A percentile compares a stretch with the other conserved stretches of the same genome.
Evolutionary conservation across 257 asterid species (phyloP).

Genomic region (Scutellaria minor): DNA sequence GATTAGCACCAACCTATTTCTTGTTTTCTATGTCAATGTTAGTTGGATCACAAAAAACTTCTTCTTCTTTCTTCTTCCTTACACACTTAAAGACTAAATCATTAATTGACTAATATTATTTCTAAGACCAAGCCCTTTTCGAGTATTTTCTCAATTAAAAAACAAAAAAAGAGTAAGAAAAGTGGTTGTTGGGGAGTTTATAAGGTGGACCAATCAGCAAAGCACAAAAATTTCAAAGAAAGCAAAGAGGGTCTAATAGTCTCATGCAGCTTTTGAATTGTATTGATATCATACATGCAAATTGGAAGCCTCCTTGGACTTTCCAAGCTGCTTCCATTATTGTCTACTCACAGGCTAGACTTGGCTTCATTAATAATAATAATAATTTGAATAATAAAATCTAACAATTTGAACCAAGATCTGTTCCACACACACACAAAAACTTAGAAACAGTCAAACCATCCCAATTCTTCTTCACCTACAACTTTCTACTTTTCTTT

Average conservation of each 20-base stretch:
- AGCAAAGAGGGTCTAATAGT: neutral
- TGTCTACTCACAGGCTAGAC: neutral
- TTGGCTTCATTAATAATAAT: no score
- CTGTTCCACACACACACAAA: neutral
- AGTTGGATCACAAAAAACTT: no score
- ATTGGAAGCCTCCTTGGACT: neutral
- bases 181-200: conserved; percentile 17
- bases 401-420: neutral
- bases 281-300: neutral
- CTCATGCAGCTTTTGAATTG: neutral
- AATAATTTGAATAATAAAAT: no score
- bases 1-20: no score
- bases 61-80: neutral
- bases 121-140: no score
- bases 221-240: neutral
- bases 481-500: conserved; percentile 25
- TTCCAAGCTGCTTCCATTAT: conserved; percentile 27
- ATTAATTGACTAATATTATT: neutral
- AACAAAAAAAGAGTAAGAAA: neutral
- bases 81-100: neutral
- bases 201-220: conserved; percentile 4
- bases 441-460: conserved; percentile 23
- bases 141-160: no score
- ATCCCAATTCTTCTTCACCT: conserved; percentile 11
- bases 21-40: no score